A percentile compares a stretch with the other conserved stretches of the same genome.
Conservation (phyloP, 192 early-diverging fungal genomes). For the Piromyces finnis region DNA sequence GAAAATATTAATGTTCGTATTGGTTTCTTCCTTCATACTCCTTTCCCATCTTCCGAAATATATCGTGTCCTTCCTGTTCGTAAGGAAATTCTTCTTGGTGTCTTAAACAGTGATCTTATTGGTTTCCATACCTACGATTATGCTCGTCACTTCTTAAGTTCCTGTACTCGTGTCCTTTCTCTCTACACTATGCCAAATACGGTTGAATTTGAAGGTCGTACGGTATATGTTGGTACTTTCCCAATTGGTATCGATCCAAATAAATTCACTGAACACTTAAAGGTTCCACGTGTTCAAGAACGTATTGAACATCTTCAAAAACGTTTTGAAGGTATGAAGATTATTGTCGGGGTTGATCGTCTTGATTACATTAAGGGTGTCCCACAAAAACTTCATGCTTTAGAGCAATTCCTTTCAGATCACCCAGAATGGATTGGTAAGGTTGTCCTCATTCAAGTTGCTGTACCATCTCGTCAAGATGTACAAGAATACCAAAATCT, state of each 20-base stretch:
- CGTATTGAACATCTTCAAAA: conserved; percentile 66
- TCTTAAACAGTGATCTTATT: conserved; percentile 78
- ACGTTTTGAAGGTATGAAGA: conserved; percentile 67
- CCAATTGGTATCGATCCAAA: conserved; percentile 97
- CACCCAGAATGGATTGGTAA: conserved; percentile 86
- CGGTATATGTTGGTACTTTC: conserved; percentile 92
- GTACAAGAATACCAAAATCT: conserved; percentile 97
- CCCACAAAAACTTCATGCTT: conserved; percentile 93
- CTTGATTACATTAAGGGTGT: conserved; percentile 99
- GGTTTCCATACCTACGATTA: conserved; percentile 78
- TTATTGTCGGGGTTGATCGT: conserved; percentile 94
- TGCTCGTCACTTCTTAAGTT: conserved; percentile 91
- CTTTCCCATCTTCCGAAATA: conserved; percentile 88
- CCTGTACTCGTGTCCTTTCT: conserved; percentile 91
- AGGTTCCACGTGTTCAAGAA: conserved; percentile 38
- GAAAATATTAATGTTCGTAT: conserved; percentile 67
- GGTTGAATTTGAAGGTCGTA: conserved; percentile 80
- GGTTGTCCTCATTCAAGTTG: conserved; percentile 90
- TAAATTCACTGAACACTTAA: conserved; percentile 75
- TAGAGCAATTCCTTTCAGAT: conserved; percentile 73
- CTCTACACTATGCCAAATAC: conserved; percentile 83
- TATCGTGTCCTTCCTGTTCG: conserved; percentile 93
- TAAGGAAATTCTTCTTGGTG: conserved; percentile 79
- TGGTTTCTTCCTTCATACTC: conserved; percentile 96
- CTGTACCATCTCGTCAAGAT: conserved; percentile 93